These are phyloP conservation scores for Copromyces sp. DNA, from an alignment of 495 filamentous ascomycete genomes.

Conservation along the genomic window DNA sequence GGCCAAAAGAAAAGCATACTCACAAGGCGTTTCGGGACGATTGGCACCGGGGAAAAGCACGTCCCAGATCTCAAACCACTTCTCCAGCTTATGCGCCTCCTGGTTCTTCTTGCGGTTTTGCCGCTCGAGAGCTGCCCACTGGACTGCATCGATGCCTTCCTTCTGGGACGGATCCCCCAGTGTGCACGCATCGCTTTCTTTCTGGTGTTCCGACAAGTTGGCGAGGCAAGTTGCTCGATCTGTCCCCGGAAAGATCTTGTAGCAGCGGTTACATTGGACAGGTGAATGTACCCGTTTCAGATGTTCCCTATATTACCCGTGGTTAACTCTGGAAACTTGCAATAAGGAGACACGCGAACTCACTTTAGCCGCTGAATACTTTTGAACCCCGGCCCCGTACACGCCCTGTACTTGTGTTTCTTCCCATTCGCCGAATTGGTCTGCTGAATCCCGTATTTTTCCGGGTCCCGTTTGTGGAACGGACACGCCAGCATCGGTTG, in stretches of 20 bases:
- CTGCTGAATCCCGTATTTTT: constrained; percentile 16
- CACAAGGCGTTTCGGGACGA: constrained; percentile 16
- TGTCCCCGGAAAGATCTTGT: constrained; percentile 13
- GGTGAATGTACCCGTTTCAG: constrained; percentile 18
- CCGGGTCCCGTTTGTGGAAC: constrained; percentile 16
- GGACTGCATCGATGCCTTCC: constrained; percentile 16
- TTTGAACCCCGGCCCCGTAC: constrained; percentile 18
- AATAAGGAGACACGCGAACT: not conserved
- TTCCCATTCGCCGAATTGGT: constrained; percentile 9
- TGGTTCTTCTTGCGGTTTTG: constrained; percentile 20
- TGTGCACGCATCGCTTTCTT: constrained; percentile 9
- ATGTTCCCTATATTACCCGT: constrained; percentile 11
- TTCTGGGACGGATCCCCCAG: constrained; percentile 11
- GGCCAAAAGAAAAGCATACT: not conserved
- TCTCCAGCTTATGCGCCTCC: constrained; percentile 16
- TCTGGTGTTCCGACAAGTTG: constrained; percentile 14
- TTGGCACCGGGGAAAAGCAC: constrained; percentile 13
- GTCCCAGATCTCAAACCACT: constrained; percentile 23
- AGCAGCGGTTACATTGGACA: constrained; percentile 18
- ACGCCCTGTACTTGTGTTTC: constrained; percentile 16
- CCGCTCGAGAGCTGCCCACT: constrained; percentile 19
- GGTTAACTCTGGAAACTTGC: not conserved
- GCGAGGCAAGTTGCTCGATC: constrained; percentile 13
- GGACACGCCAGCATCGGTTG: constrained; percentile 13
- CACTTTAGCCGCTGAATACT: constrained; percentile 20